Percentiles rank a stretch among this genome's conserved stretches.
phyloP scores from a whole-genome alignment of 2,329 filamentous ascomycete species.

The Fusarium oligoseptatum region DNA sequence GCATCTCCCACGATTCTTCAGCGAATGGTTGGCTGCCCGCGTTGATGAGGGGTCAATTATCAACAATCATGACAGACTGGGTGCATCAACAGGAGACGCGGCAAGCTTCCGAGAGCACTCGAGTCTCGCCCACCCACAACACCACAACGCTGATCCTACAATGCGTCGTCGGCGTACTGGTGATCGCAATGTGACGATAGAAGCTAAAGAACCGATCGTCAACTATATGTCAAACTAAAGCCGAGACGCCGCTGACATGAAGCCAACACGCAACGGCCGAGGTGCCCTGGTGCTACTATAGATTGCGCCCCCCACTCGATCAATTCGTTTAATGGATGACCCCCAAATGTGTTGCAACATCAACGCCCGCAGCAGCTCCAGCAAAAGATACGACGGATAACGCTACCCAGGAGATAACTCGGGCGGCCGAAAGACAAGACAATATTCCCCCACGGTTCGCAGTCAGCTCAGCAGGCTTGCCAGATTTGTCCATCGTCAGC shows the following conservation, averaged over 20 bases:
- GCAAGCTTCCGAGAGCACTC: neutral
- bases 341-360: conserved; percentile 20
- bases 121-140: conserved; percentile 18
- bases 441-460: conserved; percentile 37
- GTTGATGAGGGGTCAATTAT: conserved; percentile 1
- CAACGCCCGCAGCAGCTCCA: conserved; percentile 40
- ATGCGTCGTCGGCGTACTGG: conserved; percentile 15
- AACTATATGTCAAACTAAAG: neutral
- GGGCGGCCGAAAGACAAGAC: conserved; percentile 31
- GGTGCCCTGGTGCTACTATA: neutral
- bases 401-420: conserved; percentile 34
- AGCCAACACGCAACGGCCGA: neutral
- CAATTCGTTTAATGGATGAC: conserved; percentile 13
- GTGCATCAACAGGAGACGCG: conserved; percentile 13
- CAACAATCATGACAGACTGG: neutral
- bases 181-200: conserved; percentile 14
- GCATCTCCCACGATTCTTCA: conserved; percentile 10
- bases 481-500: conserved; percentile 24
- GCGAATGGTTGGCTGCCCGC: conserved; percentile 6
- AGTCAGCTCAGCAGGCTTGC: conserved; percentile 35
- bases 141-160: conserved; percentile 34
- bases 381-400: conserved; percentile 38
- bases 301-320: conserved; percentile 17
- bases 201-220: neutral
- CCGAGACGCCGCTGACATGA: neutral